Base-by-base conservation (phyloP, 441 rosid species). In the Adansonia rubrostipa region DNA sequence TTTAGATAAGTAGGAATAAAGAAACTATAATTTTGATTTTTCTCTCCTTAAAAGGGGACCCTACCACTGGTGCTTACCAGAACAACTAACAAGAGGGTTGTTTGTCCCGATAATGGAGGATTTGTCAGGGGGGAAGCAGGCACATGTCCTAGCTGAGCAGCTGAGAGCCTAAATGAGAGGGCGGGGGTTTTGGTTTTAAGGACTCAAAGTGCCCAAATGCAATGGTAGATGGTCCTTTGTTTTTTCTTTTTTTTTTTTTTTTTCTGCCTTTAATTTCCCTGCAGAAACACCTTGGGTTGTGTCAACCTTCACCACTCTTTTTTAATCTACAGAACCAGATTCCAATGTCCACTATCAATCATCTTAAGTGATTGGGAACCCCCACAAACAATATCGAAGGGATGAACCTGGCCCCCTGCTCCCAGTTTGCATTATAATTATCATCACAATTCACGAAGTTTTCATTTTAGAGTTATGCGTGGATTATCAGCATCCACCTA, bases 251-350 rank as follows among this genome's bases (percentile, higher is more conserved):
- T 2, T 4, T 36, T 71, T 54, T 1, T 13, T 58, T 60, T 58
- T 19, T 4, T 36, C 1, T 53, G 58, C 77, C 67, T 67, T 67
- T 77, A 73, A 58, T 73, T 73, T 73, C 33, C 50, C 77, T 58
- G 76, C 42, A 42, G 17, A 19, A 20, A 66, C 11, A 57, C 62
- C 24, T 48, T 19, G 63, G 65, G 53, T 11, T 62, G 20, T 24
- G 71, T 73, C 73, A n/a, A 40, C 72, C 71, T 10, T 13, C 15
- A 24, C 79, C 24, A 36, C 77, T 24, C 66, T 73, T 58, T 73
- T 73, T 71, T 51, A 66, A 77, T 69, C 45, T 51, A 33, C 56
- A 72, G 80, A 72, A 77, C 80, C 80, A 80, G 80, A 77, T 80
- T 80, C 80, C 83, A 66, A 64, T 73, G 68, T 47, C 76, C 73